Percentiles rank a stretch among this genome's conserved stretches.
These are phyloP conservation scores for Quambalaria eucalypti DNA, from an alignment of 1,284 basidiomycete genomes.

Conservation along the genomic window DNA sequence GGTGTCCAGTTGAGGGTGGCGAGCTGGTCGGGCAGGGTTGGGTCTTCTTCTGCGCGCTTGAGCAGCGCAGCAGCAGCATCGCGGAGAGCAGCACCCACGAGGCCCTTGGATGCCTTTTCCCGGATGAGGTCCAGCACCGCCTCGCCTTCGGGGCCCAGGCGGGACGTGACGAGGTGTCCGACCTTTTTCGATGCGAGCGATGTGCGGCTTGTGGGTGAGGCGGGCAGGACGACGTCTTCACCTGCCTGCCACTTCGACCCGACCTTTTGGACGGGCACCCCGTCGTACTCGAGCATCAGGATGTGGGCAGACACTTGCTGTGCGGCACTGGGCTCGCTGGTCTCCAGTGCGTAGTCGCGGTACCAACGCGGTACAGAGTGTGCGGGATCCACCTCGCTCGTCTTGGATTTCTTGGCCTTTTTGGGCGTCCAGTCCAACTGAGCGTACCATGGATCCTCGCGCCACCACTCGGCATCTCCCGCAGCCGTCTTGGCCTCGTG, in stretches of 20 bases:
- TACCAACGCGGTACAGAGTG: conserved; percentile 30
- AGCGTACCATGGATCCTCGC: conserved; percentile 71
- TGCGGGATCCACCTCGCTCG: conserved; percentile 1
- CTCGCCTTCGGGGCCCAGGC: conserved; percentile 3
- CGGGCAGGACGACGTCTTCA: conserved; percentile 8
- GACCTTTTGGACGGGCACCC: conserved; percentile 11
- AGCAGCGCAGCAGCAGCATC: conserved; percentile 16
- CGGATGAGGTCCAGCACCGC: conserved; percentile 10
- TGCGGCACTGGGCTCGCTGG: neutral
- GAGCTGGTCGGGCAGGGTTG: neutral
- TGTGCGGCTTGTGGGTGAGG: conserved; percentile 8
- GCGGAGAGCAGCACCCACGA: conserved; percentile 9
- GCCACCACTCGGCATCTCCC: conserved; percentile 52
- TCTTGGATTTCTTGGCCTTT: conserved; percentile 54
- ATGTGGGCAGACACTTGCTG: conserved; percentile 1
- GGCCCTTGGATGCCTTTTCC: conserved; percentile 2
- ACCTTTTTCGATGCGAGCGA: neutral
- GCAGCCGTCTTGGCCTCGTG: conserved; percentile 8
- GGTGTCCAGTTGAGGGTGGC: conserved; percentile 24
- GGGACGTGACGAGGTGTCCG: neutral
- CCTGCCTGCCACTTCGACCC: conserved; percentile 8
- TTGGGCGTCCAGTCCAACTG: conserved; percentile 97
- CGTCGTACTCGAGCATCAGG: conserved; percentile 26
- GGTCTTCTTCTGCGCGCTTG: conserved; percentile 3
- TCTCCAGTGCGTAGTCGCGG: conserved; percentile 20